Evolutionary conservation across 106 monocot genomes (phyloP), one percentile per base, ranked within the genome.

Genomic region (Amphibolis antarctica): DNA sequence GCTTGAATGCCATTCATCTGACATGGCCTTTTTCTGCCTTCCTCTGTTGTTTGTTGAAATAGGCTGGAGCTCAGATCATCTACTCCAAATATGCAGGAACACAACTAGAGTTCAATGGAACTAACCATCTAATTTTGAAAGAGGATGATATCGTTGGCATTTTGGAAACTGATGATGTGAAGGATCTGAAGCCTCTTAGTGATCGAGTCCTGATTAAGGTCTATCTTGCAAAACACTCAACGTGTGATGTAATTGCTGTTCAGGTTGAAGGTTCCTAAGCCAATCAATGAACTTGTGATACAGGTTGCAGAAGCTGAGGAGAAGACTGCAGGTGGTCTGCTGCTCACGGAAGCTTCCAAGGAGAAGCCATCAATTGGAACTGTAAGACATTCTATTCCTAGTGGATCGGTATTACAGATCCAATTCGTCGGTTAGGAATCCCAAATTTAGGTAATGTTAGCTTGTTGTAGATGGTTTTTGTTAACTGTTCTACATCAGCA

Each of bases 11-110:
- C 2, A 36, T 2, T 36, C 36, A 7, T 36, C 36, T 36, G 7
- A 36, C 36, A 36, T 36, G 36, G 1, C 46, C 23, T 22, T 22
- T 1, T 22, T 20, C 9, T 54, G 1, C 23, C 54, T 22, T 24
- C 9, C 12, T 28, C 9, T 1, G 3, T 59, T 1, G 29, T 59
- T 59, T 28, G 3, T 10, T 28, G 60, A 62, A 21, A 18, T 59
- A 86, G 85, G 47, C 72, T 67, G 85, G 85, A 59, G 26, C 25
- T 17, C 68, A 79, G 48, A 76, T 86, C 42, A 64, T 86, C 12
- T 86, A 86, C 70, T 86, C 93, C 0, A 81, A 81, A 61, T 86
- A 78, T 70, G 80, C 85, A 18, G 78, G 78, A 19, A 81, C 85
- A 28, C 81, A 81, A 55, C 46, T 81, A 63, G 78, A 86, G 58